These are phyloP conservation scores for Mycena belliarum DNA, from an alignment of 768 basidiomycete genomes.

Conservation along the genomic window DNA sequence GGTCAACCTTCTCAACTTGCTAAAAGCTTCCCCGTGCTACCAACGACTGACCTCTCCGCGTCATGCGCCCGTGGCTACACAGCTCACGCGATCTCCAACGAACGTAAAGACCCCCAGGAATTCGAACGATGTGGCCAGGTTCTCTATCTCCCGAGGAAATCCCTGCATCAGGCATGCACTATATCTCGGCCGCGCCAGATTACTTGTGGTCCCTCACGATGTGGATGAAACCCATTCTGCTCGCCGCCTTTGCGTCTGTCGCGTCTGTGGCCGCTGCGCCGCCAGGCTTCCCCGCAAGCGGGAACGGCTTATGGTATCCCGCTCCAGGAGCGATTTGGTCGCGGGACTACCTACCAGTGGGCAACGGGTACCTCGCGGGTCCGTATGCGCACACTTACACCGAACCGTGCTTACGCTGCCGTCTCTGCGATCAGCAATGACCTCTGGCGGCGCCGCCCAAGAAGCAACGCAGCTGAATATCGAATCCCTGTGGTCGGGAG, in stretches of 20 bases:
- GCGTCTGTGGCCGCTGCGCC: conserved; percentile 27
- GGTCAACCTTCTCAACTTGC: too few species aligned
- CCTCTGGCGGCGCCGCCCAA: conserved; percentile 58
- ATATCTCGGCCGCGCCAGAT: background rate
- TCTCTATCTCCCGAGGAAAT: conserved; percentile 17
- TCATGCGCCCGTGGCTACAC: background rate
- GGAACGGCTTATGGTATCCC: conserved; percentile 78
- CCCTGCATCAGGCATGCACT: background rate
- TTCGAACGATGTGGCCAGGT: background rate
- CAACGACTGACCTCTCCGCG: background rate
- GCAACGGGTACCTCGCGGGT: conserved; percentile 75
- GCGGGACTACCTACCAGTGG: conserved; percentile 64
- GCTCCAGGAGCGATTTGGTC: conserved; percentile 56
- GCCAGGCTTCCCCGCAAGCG: conserved; percentile 61
- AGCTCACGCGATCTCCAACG: background rate
- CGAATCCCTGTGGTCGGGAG: conserved; percentile 76
- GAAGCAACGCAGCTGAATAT: conserved; percentile 73
- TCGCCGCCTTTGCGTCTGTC: conserved; percentile 1
- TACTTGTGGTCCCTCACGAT: conserved; percentile 5
- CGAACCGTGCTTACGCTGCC: too few species aligned
- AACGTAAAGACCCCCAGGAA: background rate
- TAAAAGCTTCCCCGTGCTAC: background rate
- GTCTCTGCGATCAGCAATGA: conserved; percentile 47
- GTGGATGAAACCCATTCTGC: background rate
- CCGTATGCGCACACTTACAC: background rate